Evolutionary conservation across 192 early-diverging fungal species (phyloP), one percentile per base, ranked within the genome.

Genomic region (Umbelopsis sp.): DNA sequence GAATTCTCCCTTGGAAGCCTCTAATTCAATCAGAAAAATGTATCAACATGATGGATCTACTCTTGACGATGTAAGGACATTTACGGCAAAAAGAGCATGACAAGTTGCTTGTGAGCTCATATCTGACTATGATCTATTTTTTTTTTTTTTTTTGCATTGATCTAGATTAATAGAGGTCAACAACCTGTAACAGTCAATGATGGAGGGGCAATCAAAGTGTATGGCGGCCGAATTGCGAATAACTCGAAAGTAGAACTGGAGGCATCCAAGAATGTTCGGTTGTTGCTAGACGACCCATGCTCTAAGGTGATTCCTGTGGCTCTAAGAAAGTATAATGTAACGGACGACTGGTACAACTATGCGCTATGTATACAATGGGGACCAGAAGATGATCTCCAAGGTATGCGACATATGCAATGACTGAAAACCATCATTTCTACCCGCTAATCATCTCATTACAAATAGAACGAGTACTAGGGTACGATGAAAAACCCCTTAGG

Each of bases 311-410:
- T 98, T 24, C 90, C 89, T 22, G 90, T 90, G 16, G 91, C 92
- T 3, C 76, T 98, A 65, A 92, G 93, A 74, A 96, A 96, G 80
- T 98, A 96, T 84, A 95, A 96, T 59, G 91, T 98, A 26, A 78
- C 75, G 41, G 94, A 94, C 70, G 88, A 94, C 69, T 96, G 93
- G 94, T 88, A 87, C 66, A 85, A 93, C 68, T 98, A 94, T 80
- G 86, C 87, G 6, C 80, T 98, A 45, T 93, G 91, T 81, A 91
- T 98, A 50, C 87, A 89, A 54, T 94, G 86, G 71, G 90, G 90
- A 12, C 24, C 80, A 45, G 66, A 79, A 8, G 71, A 80, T 75
- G 80, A 80, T 76, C 86, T 84, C 8, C 76, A 83, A 84, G 88
- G 85, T 91, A 80, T 41, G 47, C 29, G 43, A 22, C 10, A 51